Evolutionary conservation across 176 grass and related monocot species (phyloP).

Genomic region (Pharus latifolius): DNA sequence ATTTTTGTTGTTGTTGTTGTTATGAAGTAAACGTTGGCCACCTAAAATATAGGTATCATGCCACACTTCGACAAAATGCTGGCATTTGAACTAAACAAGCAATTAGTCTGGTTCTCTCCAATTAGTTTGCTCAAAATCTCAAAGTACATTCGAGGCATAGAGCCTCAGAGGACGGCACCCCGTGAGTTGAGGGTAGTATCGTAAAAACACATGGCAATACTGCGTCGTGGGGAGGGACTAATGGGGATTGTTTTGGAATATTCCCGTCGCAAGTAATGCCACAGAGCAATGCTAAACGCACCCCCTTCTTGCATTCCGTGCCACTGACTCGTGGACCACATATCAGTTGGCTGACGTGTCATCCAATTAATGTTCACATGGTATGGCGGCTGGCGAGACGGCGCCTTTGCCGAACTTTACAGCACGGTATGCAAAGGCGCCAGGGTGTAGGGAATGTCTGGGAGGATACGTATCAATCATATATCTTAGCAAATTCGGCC

Average conservation of each 20-base stretch:
- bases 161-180: too few species aligned
- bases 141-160: too few species aligned
- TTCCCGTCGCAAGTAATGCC: neutral
- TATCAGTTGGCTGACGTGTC: neutral
- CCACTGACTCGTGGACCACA: constrained; percentile 3
- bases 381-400: constrained; percentile 16
- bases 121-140: too few species aligned
- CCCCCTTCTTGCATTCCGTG: neutral
- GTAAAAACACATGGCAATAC: neutral
- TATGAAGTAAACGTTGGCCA: too few species aligned
- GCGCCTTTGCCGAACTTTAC: neutral
- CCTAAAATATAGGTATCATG: too few species aligned
- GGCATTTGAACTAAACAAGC: too few species aligned
- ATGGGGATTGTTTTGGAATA: constrained; percentile 26
- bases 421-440: constrained; percentile 13
- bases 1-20: too few species aligned
- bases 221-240: neutral
- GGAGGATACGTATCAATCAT: neutral
- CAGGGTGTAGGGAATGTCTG: constrained; percentile 4
- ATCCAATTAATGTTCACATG: constrained; percentile 7
- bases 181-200: neutral
- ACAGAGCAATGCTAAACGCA: neutral
- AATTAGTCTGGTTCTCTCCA: too few species aligned
- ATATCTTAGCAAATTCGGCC: too few species aligned
- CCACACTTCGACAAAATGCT: too few species aligned